Conservation (phyloP, 192 early-diverging fungal species). For the Pilobolus umbonatus region DNA sequence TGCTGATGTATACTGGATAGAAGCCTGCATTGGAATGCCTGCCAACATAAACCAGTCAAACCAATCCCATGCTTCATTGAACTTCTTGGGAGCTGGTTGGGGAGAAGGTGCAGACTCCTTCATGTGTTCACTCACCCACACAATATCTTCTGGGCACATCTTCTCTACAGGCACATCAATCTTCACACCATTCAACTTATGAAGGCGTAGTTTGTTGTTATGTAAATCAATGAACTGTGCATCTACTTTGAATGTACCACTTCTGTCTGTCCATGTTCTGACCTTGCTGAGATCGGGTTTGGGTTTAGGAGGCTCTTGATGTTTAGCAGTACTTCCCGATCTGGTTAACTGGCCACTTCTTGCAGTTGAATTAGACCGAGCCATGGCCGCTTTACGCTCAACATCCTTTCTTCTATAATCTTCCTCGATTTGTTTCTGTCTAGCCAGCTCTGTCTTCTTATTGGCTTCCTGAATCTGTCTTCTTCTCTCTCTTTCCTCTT, state of each 20-base stretch:
- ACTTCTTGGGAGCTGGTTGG: conserved; percentile 28
- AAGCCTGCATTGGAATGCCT: conserved; percentile 67
- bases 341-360: neutral
- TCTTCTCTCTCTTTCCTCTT: conserved; percentile 33
- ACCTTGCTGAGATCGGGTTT: conserved; percentile 24
- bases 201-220: conserved; percentile 87
- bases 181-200: conserved; percentile 92
- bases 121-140: conserved; percentile 43
- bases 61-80: conserved; percentile 88
- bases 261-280: conserved; percentile 90
- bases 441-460: conserved; percentile 15
- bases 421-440: conserved; percentile 24
- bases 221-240: conserved; percentile 76
- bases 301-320: conserved; percentile 24
- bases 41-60: conserved; percentile 85
- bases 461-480: conserved; percentile 31
- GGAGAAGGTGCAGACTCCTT: conserved; percentile 3
- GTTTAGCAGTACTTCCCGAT: neutral
- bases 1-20: conserved; percentile 73
- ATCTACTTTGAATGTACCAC: conserved; percentile 88
- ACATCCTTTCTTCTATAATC: conserved; percentile 30
- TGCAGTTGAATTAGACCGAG: neutral
- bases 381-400: conserved; percentile 10
- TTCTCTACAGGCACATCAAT: conserved; percentile 91
- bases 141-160: conserved; percentile 60